Conservation (phyloP, 495 filamentous ascomycete species). For the Hyaloscypha variabilis region DNA sequence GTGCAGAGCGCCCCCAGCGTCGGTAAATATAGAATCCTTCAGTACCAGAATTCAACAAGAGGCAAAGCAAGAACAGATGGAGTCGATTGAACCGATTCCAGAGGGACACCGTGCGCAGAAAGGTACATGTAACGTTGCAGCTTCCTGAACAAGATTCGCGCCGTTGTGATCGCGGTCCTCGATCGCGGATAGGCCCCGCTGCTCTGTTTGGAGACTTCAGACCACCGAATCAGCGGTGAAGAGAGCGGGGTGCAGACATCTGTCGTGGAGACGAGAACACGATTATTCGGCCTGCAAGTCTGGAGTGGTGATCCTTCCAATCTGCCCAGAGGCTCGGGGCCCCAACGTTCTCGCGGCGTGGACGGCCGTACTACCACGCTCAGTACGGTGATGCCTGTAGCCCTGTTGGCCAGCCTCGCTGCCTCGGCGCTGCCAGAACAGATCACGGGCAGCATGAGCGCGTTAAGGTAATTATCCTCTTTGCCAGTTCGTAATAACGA, state of each 20-base stretch:
- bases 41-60: not conserved
- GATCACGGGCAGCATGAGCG: not conserved
- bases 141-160: slow-evolving; percentile 8
- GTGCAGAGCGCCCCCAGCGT: not conserved
- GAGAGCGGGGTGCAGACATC: not conserved
- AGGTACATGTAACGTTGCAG: slow-evolving; percentile 26
- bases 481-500: not conserved
- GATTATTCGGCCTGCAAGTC: not conserved
- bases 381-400: too few species aligned
- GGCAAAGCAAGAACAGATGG: not conserved
- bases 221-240: slow-evolving; percentile 24
- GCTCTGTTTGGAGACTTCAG: not conserved
- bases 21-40: not conserved
- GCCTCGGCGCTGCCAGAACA: not conserved
- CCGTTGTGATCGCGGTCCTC: slow-evolving; percentile 2
- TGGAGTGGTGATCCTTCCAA: not conserved
- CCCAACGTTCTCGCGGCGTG: not conserved
- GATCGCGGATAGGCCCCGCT: slow-evolving; percentile 11
- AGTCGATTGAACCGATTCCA: not conserved
- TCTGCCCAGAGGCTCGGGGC: not conserved
- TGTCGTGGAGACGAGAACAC: not conserved
- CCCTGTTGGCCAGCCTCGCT: not conserved
- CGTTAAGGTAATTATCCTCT: not conserved
- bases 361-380: not conserved
- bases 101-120: not conserved